Evolutionary conservation across 805 yeast genomes (phyloP).

Genomic region (Starmerella asiatica): DNA sequence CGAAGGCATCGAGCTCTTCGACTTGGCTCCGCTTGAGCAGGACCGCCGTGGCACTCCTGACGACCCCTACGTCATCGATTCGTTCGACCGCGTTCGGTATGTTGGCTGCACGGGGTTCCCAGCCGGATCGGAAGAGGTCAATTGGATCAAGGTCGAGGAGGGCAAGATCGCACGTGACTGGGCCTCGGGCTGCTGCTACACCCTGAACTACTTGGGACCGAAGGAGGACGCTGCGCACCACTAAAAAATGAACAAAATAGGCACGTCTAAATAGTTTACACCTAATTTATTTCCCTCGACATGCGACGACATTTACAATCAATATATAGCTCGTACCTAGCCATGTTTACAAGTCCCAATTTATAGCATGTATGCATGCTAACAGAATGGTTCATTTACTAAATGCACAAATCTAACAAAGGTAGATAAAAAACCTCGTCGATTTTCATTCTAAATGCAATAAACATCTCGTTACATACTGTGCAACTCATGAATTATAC

Average conservation of each 20-base stretch:
- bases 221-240: constrained; percentile 20
- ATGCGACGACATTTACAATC: too few relatives aligned
- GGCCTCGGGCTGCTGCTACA: constrained; percentile 96
- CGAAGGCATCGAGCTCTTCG: constrained; percentile 86
- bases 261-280: too few relatives aligned
- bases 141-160: constrained; percentile 83
- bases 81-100: constrained; percentile 84
- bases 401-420: too few relatives aligned
- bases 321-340: too few relatives aligned
- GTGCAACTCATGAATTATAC: too few relatives aligned
- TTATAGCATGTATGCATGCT: too few relatives aligned
- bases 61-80: constrained; percentile 80
- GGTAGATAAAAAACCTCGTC: too few relatives aligned
- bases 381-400: too few relatives aligned
- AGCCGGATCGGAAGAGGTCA: constrained; percentile 76
- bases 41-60: constrained; percentile 82
- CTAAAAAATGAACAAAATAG: constrained; percentile 2
- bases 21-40: constrained; percentile 72
- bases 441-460: too few relatives aligned
- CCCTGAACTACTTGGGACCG: constrained; percentile 76
- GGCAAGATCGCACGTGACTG: constrained; percentile 86
- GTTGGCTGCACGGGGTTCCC: constrained; percentile 97
- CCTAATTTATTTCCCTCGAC: too few relatives aligned
- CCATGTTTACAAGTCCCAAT: too few relatives aligned
- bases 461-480: too few relatives aligned